Base-by-base conservation (phyloP, 2,329 filamentous ascomycete genomes). In the Colletotrichum australisinense region DNA sequence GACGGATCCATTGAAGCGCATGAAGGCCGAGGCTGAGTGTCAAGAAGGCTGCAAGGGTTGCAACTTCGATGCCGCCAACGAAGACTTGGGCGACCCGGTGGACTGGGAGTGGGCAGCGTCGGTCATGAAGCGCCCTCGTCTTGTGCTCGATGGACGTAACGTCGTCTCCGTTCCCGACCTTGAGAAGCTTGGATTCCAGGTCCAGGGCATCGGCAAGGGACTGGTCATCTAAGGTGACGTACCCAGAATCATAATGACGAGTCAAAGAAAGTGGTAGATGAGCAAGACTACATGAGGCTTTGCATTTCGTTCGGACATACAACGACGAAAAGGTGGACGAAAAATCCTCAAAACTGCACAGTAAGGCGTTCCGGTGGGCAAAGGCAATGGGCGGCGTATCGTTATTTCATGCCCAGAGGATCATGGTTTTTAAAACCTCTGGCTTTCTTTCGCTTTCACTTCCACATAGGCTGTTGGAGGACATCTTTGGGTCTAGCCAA, bases 21-120 rank as follows among this genome's bases (percentile, higher is more conserved):
- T 79, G 6, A 77, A 77, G 16, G 82, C 84, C 11, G 84, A 87
- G 77, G 84, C 83, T 73, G 86, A 88, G 11, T 80, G 89, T 53
- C 81, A 88, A 8, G 80, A 83, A 3, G 82, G 88, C 30, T 86
- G 88, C 79, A 86, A 86, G 79, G 83, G 83, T 76, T 79, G 88
- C 24, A 79, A 86, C n/a, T 81, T 75, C 77, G 76, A 79, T 69
- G 67, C 76, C 5, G 76, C 79, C 1, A 76, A 76, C 28, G 78
- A 78, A 28, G 75, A 77, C 42, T 79, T 78, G 35, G 2, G 78
- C 8, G 86, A 89, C 72, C 87, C 87, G n/a, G 81, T 89, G 16
- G 88, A 90, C 80, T 90, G 88, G 78, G 80, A 82, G 53, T 81
- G 86, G 75, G 83, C 74, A 8, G 73, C 74, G 16, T 72, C 73